A percentile compares a stretch with the other conserved stretches of the same genome.
Conservation (phyloP, 441 rosid genomes). For the Cnidoscolus chayamansa region DNA sequence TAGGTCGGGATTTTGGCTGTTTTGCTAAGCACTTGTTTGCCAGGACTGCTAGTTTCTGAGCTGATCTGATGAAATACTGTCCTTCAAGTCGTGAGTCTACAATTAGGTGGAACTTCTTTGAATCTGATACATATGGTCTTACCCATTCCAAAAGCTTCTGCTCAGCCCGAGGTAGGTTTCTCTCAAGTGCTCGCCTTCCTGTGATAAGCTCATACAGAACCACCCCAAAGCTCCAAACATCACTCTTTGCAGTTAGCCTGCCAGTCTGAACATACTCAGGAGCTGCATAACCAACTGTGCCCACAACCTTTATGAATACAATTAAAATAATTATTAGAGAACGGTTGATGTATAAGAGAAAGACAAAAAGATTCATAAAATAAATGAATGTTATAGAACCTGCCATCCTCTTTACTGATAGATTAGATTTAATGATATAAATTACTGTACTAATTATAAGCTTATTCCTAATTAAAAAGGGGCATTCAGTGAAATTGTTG, state of each 20-base stretch:
- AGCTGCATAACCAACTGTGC: conserved; percentile 94
- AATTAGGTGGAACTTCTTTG: conserved; percentile 74
- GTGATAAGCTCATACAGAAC: conserved; percentile 88
- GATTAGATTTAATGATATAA: background rate
- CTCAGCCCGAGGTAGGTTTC: conserved; percentile 76
- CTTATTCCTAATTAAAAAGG: background rate
- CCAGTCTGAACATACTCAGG: conserved; percentile 95
- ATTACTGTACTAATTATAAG: background rate
- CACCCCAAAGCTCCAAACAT: conserved; percentile 99
- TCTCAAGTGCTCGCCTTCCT: conserved; percentile 81
- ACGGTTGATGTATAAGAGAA: background rate
- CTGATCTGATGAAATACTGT: conserved; percentile 61
- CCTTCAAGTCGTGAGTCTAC: conserved; percentile 79
- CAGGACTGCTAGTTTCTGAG: conserved; percentile 65
- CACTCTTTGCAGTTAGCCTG: conserved; percentile 82
- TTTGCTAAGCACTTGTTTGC: conserved; percentile 85
- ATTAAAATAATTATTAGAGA: background rate
- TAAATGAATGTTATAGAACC: background rate
- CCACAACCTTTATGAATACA: conserved; percentile 62
- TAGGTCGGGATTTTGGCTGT: conserved; percentile 82
- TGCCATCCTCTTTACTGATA: background rate
- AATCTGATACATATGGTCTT: conserved; percentile 78
- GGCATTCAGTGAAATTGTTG: background rate
- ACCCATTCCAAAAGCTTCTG: conserved; percentile 96
- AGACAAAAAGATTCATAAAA: background rate